These are phyloP conservation scores for Clonostachys rosea DNA, from an alignment of 2,329 filamentous ascomycete species.

Conservation along the genomic window DNA sequence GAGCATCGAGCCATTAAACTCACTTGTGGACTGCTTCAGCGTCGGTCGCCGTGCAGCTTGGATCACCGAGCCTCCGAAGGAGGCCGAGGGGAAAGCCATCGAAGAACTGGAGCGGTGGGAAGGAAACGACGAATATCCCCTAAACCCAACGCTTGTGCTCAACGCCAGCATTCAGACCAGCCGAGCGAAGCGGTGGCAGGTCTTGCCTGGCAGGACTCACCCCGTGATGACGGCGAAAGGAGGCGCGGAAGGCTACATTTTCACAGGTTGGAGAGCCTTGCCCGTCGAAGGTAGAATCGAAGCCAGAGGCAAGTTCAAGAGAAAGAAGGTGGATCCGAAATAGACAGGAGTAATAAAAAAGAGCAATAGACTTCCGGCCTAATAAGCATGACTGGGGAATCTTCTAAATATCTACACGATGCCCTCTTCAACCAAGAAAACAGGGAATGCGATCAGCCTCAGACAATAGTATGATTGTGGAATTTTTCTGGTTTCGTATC, in stretches of 20 bases:
- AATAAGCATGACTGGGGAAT: not conserved
- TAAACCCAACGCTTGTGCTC: constrained; percentile 82
- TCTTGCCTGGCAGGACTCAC: constrained; percentile 86
- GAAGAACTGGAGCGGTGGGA: constrained; percentile 51
- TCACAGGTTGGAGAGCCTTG: constrained; percentile 76
- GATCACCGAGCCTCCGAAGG: constrained; percentile 45
- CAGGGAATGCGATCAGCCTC: not conserved
- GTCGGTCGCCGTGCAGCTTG: constrained; percentile 76
- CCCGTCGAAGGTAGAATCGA: constrained; percentile 77
- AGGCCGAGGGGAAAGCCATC: constrained; percentile 33
- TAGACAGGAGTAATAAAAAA: not conserved
- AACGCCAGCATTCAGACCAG: constrained; percentile 78
- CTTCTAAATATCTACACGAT: not conserved
- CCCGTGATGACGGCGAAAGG: constrained; percentile 88
- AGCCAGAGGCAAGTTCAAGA: constrained; percentile 75
- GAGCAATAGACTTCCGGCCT: no score
- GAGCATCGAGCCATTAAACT: constrained; percentile 71
- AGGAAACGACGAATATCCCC: constrained; percentile 71
- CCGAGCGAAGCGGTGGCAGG: constrained; percentile 79
- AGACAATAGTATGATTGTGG: not conserved
- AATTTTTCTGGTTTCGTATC: not conserved
- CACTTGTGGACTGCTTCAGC: constrained; percentile 79
- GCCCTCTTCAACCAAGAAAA: not conserved
- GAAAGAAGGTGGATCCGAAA: constrained; percentile 50
- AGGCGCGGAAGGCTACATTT: constrained; percentile 85